Conservation (phyloP, 1,284 basidiomycete species). For the Cutaneotrichosporon sp. region DNA sequence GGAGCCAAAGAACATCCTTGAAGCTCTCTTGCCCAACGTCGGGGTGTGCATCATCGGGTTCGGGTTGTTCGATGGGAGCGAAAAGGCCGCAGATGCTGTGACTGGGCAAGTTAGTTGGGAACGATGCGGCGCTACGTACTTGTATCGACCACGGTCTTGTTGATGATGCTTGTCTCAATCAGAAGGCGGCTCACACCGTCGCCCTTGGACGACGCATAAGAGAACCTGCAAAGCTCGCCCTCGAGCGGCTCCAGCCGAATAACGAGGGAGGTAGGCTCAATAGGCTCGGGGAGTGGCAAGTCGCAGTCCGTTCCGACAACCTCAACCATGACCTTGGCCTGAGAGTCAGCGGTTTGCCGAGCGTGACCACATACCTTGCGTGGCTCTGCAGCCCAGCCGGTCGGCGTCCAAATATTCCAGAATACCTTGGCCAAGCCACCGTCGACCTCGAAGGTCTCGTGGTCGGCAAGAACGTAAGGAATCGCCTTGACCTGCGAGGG, state of each 20-base stretch:
- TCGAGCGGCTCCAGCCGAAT: slow-evolving; percentile 65
- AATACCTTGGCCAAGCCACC: slow-evolving; percentile 8
- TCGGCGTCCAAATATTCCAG: slow-evolving; percentile 17
- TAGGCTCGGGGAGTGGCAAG: background rate
- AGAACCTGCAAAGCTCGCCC: slow-evolving; percentile 60
- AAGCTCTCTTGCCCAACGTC: slow-evolving; percentile 7
- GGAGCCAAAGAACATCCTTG: slow-evolving; percentile 35
- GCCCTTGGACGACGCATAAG: background rate
- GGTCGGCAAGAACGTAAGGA: slow-evolving; percentile 53
- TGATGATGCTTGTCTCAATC: slow-evolving; percentile 53
- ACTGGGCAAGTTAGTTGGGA: background rate
- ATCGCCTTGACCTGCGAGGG: slow-evolving; percentile 44
- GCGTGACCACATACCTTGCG: slow-evolving; percentile 54
- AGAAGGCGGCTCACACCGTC: background rate
- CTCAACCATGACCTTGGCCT: slow-evolving; percentile 68
- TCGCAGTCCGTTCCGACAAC: slow-evolving; percentile 63
- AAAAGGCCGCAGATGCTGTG: background rate
- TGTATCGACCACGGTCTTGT: slow-evolving; percentile 67
- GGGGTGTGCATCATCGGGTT: slow-evolving; percentile 3
- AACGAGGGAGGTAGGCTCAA: slow-evolving; percentile 53
- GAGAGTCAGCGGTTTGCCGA: background rate
- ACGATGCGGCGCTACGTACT: slow-evolving; percentile 56
- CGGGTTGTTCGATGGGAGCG: background rate
- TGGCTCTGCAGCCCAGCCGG: slow-evolving; percentile 11
- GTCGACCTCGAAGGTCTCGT: slow-evolving; percentile 54